Evolutionary conservation across 257 asterid genomes (phyloP), one percentile per base, ranked within the genome.

Genomic region (Plantago elongata): DNA sequence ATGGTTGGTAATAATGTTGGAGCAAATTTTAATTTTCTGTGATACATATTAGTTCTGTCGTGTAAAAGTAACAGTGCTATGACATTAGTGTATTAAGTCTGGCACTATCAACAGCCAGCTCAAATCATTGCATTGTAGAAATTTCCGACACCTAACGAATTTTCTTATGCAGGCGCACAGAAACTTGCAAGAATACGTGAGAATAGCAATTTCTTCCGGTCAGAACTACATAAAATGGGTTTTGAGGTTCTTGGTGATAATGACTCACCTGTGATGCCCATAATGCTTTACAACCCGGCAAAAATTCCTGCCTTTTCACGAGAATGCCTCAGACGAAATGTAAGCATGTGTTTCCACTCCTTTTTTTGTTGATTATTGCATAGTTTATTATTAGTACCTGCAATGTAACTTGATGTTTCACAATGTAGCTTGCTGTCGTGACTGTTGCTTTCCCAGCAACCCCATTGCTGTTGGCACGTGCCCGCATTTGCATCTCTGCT

Each of bases 401-500:
- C 22, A 37, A 45, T 45, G 47, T 60, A 61, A 51, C 48, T 10
- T 13, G 47, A 67, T 56, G 37, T 60, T 67, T 10, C 15, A 12
- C 59, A 55, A 49, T 75, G 65, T 55, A 93, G 99, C 89, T 93
- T 69, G 97, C 99, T 61, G 94, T 92, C 45, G 97, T 92, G 76
- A 87, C 91, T 0, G 99, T 92, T 73, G 97, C 90, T 58, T 92
- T 92, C 75, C 99, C 99, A 62, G 99, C 99, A 64, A 92, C 99
- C 40, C 95, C 99, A 44, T 84, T 92, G 69, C 86, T 92, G 62
- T 70, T 92, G 80, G 97, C 97, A 43, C 95, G 99, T 66, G 99
- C 95, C 11, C 95, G 99, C 45, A 84, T 92, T 63, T 92, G 97
- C 74, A 85, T 92, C 61, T 89, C 97, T 59, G 99, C 99, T 65